Evolutionary conservation across 768 basidiomycete genomes (phyloP), one percentile per base, ranked within the genome.

Genomic region (Hypsizygus marmoreus): DNA sequence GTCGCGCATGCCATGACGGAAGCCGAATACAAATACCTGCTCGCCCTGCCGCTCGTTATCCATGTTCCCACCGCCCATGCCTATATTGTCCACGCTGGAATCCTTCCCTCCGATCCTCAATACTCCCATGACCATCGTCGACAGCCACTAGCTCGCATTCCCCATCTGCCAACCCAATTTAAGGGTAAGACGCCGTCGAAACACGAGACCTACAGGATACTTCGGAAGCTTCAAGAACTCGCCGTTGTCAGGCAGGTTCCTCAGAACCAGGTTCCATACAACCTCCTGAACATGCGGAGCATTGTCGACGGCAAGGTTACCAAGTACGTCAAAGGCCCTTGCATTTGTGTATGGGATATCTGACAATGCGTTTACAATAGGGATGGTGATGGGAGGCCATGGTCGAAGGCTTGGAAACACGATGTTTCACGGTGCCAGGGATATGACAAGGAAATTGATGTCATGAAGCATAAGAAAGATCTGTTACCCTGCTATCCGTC

Each of bases 61-160:
- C 82, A 95, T 59, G 66, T 88, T 12, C 90, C 92, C 0, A 75
- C 76, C 2, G 79, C 86, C 2, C 90, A 95, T 57, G 66, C 82
- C 1, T 84, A 82, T 67, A 73, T 95, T 36, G 89, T 85, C 1
- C 93, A 97, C 54, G 94, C 83, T 1, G 95, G 95, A 5, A 57
- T 95, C 14, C 74, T 97, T 2, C 76, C 92, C 0, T 76, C 74
- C 4, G 81, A 95, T 59, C 86, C 91, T 2, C 67, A 63, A 1
- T 77, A 72, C 49, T 60, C 77, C 22, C 61, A 68, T 13, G 70
- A 68, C 17, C 70, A 82, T 54, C 65, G 67, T 19, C 71, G 66
- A 9, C 92, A 95, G 58, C 92, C 92, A 2, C 75, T 95, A 13
- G 79, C 88, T 2, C 78, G 74, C 41, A 59, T 77, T n/a, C 87